These are phyloP conservation scores for Tricholoma matsutake DNA, from an alignment of 768 basidiomycete genomes.

Conservation along the genomic window DNA sequence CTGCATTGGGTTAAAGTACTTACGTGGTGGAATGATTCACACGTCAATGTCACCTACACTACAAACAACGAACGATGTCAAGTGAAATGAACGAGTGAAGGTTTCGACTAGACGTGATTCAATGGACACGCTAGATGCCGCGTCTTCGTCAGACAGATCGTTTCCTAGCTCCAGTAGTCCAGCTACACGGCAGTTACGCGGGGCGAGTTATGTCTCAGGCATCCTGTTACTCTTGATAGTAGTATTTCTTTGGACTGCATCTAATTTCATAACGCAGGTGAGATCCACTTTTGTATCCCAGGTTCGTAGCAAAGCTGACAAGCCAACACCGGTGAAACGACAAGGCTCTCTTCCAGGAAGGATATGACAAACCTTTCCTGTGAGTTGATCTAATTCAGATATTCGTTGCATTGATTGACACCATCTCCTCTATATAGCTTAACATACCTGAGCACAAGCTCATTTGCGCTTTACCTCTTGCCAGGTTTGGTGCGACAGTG, in stretches of 20 bases:
- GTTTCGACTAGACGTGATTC: background rate
- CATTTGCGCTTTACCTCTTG: constrained; percentile 82
- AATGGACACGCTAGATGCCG: background rate
- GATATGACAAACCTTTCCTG: constrained; percentile 92
- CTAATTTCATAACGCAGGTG: constrained; percentile 87
- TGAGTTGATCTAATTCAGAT: constrained; percentile 18
- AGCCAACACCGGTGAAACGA: background rate
- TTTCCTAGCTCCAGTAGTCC: background rate
- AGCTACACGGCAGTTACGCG: background rate
- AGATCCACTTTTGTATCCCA: background rate
- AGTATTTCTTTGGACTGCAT: constrained; percentile 84
- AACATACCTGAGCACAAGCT: constrained; percentile 88
- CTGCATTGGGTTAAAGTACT: too few relatives aligned
- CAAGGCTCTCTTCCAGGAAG: constrained; percentile 51
- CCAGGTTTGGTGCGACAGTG: constrained; percentile 31
- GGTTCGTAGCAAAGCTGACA: background rate
- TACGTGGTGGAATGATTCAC: too few relatives aligned
- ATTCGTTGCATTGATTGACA: background rate
- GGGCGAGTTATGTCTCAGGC: constrained; percentile 37
- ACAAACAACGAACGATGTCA: too few relatives aligned
- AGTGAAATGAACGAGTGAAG: background rate
- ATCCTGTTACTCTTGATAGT: constrained; percentile 70
- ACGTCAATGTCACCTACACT: too few relatives aligned
- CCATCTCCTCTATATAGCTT: constrained; percentile 45
- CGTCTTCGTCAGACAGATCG: background rate